These are phyloP conservation scores for Paradendryphiella salina DNA, from an alignment of 2,329 filamentous ascomycete genomes.

Conservation along the genomic window DNA sequence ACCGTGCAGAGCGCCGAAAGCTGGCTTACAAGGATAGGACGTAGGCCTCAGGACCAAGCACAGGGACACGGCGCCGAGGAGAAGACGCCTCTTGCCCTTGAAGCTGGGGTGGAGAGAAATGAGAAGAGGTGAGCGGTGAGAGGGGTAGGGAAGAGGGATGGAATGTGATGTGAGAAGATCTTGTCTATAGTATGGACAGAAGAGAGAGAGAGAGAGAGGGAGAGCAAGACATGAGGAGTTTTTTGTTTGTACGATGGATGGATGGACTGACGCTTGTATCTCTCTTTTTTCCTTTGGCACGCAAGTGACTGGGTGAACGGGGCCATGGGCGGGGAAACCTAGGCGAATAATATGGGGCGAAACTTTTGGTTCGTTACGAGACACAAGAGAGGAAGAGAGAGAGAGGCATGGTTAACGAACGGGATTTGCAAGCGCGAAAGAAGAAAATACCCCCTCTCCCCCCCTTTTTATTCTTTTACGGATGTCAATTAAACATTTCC, in stretches of 20 bases:
- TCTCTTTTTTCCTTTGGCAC: background rate
- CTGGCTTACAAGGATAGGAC: conserved; percentile 79
- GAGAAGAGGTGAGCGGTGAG: conserved; percentile 13
- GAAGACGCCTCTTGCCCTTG: conserved; percentile 21
- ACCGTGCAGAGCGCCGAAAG: conserved; percentile 89
- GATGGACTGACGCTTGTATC: too few species aligned
- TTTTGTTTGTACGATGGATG: too few species aligned
- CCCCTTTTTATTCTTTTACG: too few species aligned
- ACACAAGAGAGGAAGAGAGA: conserved; percentile 9
- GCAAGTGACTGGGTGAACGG: too few species aligned
- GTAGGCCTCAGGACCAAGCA: conserved; percentile 26
- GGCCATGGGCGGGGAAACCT: too few species aligned
- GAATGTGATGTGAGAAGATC: too few species aligned
- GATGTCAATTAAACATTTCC: too few species aligned
- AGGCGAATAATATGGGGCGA: conserved; percentile 8
- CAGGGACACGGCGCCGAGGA: conserved; percentile 8
- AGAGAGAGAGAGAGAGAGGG: too few species aligned
- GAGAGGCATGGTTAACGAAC: conserved; percentile 8
- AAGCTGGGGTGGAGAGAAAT: conserved; percentile 1
- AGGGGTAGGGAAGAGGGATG: too few species aligned
- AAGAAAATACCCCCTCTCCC: too few species aligned
- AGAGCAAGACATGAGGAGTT: too few species aligned
- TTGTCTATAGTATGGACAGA: background rate
- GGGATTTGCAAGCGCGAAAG: background rate
- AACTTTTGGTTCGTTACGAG: conserved; percentile 3